Conservation (phyloP, 2,329 filamentous ascomycete genomes). For the Bipolaris oryzae region DNA sequence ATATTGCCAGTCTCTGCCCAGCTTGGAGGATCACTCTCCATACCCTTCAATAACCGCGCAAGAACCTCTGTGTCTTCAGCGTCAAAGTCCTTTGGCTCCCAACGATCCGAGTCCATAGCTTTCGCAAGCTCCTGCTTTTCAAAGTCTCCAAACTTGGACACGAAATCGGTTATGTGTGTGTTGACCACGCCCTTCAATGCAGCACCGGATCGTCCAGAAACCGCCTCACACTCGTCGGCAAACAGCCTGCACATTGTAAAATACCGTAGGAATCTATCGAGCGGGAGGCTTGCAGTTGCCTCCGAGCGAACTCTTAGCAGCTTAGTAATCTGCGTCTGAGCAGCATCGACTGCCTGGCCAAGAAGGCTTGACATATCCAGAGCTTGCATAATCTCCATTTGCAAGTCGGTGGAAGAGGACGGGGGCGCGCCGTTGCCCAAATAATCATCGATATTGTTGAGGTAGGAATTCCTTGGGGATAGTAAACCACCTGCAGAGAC, state of each 20-base stretch:
- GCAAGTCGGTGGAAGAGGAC: constrained; percentile 47
- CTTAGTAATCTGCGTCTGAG: constrained; percentile 74
- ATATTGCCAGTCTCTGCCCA: constrained; percentile 66
- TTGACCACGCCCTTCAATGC: constrained; percentile 80
- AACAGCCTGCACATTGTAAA: constrained; percentile 83
- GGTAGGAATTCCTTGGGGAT: constrained; percentile 56
- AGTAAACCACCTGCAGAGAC: constrained; percentile 47
- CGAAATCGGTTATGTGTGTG: constrained; percentile 79
- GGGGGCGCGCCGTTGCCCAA: constrained; percentile 28
- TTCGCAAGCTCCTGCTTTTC: constrained; percentile 77
- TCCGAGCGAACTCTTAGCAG: constrained; percentile 78
- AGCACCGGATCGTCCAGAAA: constrained; percentile 78
- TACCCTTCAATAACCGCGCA: constrained; percentile 69
- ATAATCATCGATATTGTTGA: constrained; percentile 52
- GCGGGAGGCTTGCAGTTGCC: constrained; percentile 70
- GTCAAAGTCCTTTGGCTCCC: constrained; percentile 77
- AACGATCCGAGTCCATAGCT: constrained; percentile 79
- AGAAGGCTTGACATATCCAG: constrained; percentile 79
- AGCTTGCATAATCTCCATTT: constrained; percentile 77
- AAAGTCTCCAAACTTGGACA: constrained; percentile 70
- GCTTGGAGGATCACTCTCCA: constrained; percentile 69
- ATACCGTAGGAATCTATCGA: constrained; percentile 77
- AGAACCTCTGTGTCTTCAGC: constrained; percentile 66
- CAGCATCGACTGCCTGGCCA: constrained; percentile 79
- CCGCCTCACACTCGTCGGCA: constrained; percentile 83